Percentiles rank a stretch among this genome's conserved stretches.
phyloP scores from a whole-genome alignment of 768 basidiomycete species.

The Russula ochroleuca region DNA sequence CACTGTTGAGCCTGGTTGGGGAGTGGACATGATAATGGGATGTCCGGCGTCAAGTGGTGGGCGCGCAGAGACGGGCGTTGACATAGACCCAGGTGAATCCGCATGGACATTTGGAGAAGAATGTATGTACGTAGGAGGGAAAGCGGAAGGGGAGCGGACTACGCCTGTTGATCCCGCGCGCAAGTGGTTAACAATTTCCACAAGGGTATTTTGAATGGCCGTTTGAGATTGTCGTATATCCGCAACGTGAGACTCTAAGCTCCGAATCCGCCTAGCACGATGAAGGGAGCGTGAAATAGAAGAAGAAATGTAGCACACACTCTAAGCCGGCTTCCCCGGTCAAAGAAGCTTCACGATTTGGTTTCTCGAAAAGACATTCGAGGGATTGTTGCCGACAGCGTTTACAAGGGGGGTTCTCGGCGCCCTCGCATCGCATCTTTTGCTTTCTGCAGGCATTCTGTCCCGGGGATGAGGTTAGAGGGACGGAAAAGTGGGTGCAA shows the following conservation, averaged over 20 bases:
- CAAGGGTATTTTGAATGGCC: conserved; percentile 72
- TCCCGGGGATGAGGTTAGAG: conserved; percentile 18
- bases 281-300: conserved; percentile 1
- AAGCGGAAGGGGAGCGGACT: conserved; percentile 63
- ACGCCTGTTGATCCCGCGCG: conserved; percentile 48
- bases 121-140: conserved; percentile 50
- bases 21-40: conserved; percentile 31
- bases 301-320: conserved; percentile 44
- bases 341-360: conserved; percentile 77
- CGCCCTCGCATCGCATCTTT: conserved; percentile 97
- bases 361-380: conserved; percentile 94
- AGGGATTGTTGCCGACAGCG: conserved; percentile 86
- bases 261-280: conserved; percentile 73
- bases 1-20: conserved; percentile 32
- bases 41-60: conserved; percentile 28
- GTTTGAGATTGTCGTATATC: conserved; percentile 72
- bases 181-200: conserved; percentile 75
- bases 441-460: conserved; percentile 95
- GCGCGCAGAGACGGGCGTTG: conserved; percentile 40
- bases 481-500: conserved; percentile 11
- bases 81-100: conserved; percentile 42
- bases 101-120: conserved; percentile 67
- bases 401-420: conserved; percentile 94
- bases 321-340: conserved; percentile 87
- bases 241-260: conserved; percentile 79